Evolutionary conservation across 139 green algal species (phyloP).

Genomic region (Chlorella sp.): DNA sequence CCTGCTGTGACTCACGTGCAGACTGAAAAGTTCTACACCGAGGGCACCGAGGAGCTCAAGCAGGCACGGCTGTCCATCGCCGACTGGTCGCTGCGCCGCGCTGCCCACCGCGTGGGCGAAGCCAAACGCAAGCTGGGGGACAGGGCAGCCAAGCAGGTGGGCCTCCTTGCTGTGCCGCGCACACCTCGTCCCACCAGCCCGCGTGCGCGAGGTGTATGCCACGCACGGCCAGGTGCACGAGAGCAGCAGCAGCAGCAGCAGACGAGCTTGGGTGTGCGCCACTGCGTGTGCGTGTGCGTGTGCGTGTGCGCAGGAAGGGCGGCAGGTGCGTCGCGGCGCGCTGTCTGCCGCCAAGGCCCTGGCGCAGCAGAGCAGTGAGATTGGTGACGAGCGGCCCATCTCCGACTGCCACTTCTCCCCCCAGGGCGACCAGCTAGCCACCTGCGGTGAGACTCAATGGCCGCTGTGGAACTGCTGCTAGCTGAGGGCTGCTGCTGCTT

Average conservation of each 20-base stretch:
- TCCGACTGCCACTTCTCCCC: slow-evolving; percentile 66
- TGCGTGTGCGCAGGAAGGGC: neutral
- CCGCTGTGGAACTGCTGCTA: neutral
- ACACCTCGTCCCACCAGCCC: too few species aligned
- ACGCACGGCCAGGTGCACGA: too few species aligned
- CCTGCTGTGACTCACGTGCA: slow-evolving; percentile 6
- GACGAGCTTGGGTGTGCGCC: neutral
- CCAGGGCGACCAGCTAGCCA: slow-evolving; percentile 51
- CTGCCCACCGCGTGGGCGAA: slow-evolving; percentile 49
- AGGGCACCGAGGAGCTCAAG: slow-evolving; percentile 61
- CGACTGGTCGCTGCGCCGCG: slow-evolving; percentile 66
- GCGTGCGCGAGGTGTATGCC: too few species aligned
- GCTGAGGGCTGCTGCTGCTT: neutral
- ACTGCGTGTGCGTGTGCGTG: neutral
- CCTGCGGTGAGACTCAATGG: slow-evolving; percentile 25
- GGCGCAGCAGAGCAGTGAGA: slow-evolving; percentile 57
- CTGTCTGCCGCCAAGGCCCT: slow-evolving; percentile 2
- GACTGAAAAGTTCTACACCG: slow-evolving; percentile 92
- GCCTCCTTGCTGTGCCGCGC: too few species aligned
- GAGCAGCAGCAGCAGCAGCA: too few species aligned
- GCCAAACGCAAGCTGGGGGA: too few species aligned
- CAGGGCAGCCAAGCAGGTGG: too few species aligned
- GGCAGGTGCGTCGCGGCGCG: neutral
- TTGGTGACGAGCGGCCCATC: slow-evolving; percentile 86
- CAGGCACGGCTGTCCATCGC: slow-evolving; percentile 55